Base-by-base conservation (phyloP, 140 eudicot genomes). In the Bidens hawaiensis region DNA sequence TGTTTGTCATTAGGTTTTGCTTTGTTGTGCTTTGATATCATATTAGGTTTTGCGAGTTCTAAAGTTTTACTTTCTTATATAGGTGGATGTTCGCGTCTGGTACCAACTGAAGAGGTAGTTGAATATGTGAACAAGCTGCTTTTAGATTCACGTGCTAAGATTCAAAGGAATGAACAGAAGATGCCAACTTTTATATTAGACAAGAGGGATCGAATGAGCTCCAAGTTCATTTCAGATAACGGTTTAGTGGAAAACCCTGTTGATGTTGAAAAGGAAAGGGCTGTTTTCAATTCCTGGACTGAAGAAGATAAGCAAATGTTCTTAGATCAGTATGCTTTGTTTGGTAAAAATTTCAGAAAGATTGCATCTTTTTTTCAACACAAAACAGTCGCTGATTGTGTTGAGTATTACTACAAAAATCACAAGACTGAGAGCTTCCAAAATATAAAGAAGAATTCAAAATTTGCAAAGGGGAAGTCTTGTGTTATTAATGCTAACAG, bases 371-470 rank as follows among this genome's bases (percentile, higher is more conserved):
- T 81, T 82, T 77, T 94, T 12, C 80, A 73, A 58, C 77, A 78
- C 77, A 88, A 82, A 70, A 81, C 97, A 15, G 72, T 77, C 25
- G 94, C 90, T 12, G 95, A 94, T 47, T 94, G 99, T 46, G 74
- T 94, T n/a, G 94, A 94, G 82, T 94, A 85, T 72, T 94, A 94
- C 58, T 94, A 94, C 80, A 88, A 94, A 78, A 85, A 94, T 70
- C 99, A 85, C 58, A 94, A 89, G 66, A 78, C 94, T 12, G 94
- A 85, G 18, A n/a, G 40, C n/a, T 94, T 94, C 28, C 81, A 71
- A 45, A 78, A 65, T 64, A 58, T 78, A 9, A 88, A 80, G 49
- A 86, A 79, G 63, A 85, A 75, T 15, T 64, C 79, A 30, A 78
- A 65, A 8, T 70, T 68, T 62, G 46, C 79, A 4, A 83, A 83